phyloP scores from a whole-genome alignment of 441 rosid genomes.

The Syzygium malaccense region DNA sequence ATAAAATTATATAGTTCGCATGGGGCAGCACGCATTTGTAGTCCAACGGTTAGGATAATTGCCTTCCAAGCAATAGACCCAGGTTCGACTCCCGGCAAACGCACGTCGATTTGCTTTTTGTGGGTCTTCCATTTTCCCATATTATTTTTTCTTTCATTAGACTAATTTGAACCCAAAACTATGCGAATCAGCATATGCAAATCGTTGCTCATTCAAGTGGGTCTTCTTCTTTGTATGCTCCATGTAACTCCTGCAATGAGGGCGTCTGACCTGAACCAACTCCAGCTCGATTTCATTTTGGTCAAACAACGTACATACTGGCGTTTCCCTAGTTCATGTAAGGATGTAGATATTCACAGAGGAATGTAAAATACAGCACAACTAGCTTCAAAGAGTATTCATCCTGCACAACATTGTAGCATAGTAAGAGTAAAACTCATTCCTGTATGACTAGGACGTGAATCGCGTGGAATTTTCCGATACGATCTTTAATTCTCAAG shows the following conservation, averaged over 20 bases:
- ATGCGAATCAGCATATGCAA: not conserved
- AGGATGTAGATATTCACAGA: not conserved
- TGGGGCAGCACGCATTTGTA: not conserved
- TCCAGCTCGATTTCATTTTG: not conserved
- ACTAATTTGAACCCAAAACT: not conserved
- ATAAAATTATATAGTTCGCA: not conserved
- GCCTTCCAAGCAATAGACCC: conserved; percentile 2
- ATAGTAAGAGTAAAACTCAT: not conserved
- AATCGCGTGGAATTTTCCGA: not conserved
- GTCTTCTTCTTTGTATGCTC: not conserved
- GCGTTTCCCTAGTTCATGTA: not conserved
- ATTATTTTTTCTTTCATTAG: not conserved
- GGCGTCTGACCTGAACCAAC: not conserved
- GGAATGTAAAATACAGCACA: not conserved
- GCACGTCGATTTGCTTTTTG: not conserved
- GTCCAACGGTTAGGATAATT: conserved; percentile 26
- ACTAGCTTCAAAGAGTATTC: not conserved
- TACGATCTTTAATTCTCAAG: not conserved
- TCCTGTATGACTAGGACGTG: not conserved
- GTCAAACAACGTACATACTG: not conserved
- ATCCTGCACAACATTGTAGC: not conserved
- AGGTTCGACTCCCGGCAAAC: not conserved
- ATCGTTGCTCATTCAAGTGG: not conserved
- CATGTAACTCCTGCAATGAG: not conserved
- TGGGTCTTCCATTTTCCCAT: not conserved